These are phyloP conservation scores for Quercus tomentella DNA, from an alignment of 331 rosid species.

Conservation along the genomic window DNA sequence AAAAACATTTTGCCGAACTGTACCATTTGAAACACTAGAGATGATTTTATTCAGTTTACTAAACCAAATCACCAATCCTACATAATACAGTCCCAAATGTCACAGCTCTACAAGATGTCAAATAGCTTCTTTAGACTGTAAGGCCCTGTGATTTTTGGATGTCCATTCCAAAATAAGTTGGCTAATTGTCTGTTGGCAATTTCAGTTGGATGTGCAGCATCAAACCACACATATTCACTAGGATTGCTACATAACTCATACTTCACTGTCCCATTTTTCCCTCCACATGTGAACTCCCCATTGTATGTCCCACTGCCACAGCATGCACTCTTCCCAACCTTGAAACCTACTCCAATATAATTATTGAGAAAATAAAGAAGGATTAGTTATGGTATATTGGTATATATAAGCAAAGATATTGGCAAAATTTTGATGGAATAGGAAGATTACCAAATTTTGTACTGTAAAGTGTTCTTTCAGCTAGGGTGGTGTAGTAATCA, in stretches of 20 bases:
- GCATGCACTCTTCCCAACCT: conserved; percentile 18
- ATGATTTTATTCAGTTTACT: too few species aligned
- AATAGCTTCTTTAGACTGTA: not conserved
- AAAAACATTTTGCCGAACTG: too few species aligned
- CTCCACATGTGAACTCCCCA: conserved; percentile 16
- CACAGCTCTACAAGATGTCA: not conserved
- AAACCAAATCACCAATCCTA: too few species aligned
- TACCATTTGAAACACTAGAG: too few species aligned
- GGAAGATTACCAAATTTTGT: not conserved
- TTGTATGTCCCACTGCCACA: conserved; percentile 20
- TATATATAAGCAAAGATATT: too few species aligned
- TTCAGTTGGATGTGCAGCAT: conserved; percentile 14
- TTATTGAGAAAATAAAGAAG: too few species aligned
- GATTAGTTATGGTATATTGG: too few species aligned
- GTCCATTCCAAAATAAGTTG: not conserved
- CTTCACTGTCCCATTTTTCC: conserved; percentile 9
- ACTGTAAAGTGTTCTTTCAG: not conserved
- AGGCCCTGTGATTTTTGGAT: not conserved
- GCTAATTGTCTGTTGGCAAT: not conserved
- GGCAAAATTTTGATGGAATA: too few species aligned
- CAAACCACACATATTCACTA: conserved; percentile 9
- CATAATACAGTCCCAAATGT: too few species aligned
- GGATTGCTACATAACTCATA: not conserved
- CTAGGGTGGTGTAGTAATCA: not conserved
- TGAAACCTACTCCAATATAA: conserved; percentile 11